These are phyloP conservation scores for Leptomonas seymouri DNA, from an alignment of 208 protist genomes.

Conservation along the genomic window DNA sequence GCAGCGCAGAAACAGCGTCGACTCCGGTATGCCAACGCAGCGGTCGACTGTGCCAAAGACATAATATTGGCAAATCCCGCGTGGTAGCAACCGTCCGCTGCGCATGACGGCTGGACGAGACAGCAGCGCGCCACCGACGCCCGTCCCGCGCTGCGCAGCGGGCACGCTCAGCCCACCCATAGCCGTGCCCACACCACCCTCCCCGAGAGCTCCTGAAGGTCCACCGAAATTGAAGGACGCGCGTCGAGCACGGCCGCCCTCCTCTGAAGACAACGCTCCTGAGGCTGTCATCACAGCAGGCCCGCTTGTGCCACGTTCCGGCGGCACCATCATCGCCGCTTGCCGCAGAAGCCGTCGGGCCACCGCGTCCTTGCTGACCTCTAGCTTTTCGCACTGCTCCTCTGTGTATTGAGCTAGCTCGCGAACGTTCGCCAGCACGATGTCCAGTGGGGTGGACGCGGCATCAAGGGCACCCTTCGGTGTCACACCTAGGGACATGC, in stretches of 20 bases:
- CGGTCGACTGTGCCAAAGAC: conserved; percentile 67
- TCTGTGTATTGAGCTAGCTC: conserved; percentile 22
- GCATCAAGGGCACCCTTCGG: background rate
- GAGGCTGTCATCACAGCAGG: background rate
- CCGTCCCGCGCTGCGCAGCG: background rate
- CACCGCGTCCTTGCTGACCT: conserved; percentile 16
- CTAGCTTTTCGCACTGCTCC: conserved; percentile 27
- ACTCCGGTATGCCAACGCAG: conserved; percentile 46
- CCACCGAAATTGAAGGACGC: background rate
- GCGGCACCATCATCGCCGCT: conserved; percentile 24
- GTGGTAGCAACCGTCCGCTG: conserved; percentile 1
- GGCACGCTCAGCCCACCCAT: background rate
- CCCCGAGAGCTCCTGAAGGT: background rate
- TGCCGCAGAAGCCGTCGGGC: conserved; percentile 33
- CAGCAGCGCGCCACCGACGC: conserved; percentile 11
- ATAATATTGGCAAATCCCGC: conserved; percentile 31
- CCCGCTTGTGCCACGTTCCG: background rate
- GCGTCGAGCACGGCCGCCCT: background rate
- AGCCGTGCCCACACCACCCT: background rate
- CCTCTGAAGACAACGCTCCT: background rate
- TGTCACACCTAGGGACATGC: background rate
- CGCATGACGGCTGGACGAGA: conserved; percentile 13
- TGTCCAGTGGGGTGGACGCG: conserved; percentile 14
- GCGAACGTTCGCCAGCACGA: conserved; percentile 25
- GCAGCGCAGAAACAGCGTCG: conserved; percentile 57